These are phyloP conservation scores for Nepenthes mirabilis DNA, from an alignment of 148 eudicot genomes.

Conservation along the genomic window DNA sequence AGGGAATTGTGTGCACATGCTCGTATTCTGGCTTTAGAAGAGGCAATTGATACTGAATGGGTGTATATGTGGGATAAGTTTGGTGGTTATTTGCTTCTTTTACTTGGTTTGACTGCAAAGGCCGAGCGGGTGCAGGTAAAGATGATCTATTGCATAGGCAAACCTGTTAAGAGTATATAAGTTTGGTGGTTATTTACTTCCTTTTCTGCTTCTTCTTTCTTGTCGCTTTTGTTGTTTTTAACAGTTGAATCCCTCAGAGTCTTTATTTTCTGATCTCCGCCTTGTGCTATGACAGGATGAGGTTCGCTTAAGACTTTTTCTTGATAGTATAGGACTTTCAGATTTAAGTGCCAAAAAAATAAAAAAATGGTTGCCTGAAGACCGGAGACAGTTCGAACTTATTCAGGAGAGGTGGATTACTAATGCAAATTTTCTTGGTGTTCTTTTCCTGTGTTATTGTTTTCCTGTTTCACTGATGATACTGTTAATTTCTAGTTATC, in stretches of 20 bases:
- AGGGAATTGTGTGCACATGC: slow-evolving; percentile 98
- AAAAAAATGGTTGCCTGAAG: slow-evolving; percentile 99
- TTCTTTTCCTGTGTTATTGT: slow-evolving; percentile 1
- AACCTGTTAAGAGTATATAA: background rate
- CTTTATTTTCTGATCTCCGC: slow-evolving; percentile 1
- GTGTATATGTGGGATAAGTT: slow-evolving; percentile 99
- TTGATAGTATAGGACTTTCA: slow-evolving; percentile 94
- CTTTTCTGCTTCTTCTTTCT: background rate
- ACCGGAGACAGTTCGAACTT: slow-evolving; percentile 91
- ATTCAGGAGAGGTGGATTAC: slow-evolving; percentile 82
- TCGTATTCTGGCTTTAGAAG: slow-evolving; percentile 89
- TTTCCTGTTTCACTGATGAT: slow-evolving; percentile 8
- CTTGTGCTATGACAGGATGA: slow-evolving; percentile 61
- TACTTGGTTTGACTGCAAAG: slow-evolving; percentile 93
- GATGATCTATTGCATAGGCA: background rate
- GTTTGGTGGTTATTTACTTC: background rate
- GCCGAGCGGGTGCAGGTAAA: slow-evolving; percentile 97
- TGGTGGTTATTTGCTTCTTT: slow-evolving; percentile 95
- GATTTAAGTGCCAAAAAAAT: slow-evolving; percentile 97
- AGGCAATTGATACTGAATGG: slow-evolving; percentile 99
- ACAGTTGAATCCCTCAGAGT: background rate
- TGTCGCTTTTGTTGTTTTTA: background rate
- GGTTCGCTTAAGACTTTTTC: slow-evolving; percentile 92
- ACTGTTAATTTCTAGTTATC: slow-evolving; percentile 37
- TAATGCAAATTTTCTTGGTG: background rate